Conservation (phyloP, 176 grass and related monocot species). For the Bothriochloa decipiens region DNA sequence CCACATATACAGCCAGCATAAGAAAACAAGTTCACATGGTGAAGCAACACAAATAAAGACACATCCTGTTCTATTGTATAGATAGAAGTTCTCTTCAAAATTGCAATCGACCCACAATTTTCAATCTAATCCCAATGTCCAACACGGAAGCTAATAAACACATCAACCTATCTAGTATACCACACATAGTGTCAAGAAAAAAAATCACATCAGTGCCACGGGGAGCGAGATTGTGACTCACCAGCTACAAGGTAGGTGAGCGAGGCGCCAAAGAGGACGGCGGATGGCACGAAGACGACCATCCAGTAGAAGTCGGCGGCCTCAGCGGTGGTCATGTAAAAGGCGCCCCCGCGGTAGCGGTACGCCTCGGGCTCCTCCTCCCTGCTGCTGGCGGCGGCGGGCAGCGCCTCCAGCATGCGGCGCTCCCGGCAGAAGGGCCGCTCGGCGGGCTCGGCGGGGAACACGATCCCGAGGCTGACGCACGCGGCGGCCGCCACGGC, state of each 20-base stretch:
- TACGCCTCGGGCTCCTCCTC: constrained; percentile 86
- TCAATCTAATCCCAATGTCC: background rate
- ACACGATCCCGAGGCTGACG: constrained; percentile 83
- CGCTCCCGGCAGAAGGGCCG: constrained; percentile 89
- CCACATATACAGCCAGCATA: background rate
- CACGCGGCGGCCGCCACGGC: constrained; percentile 46
- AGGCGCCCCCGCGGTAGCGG: constrained; percentile 69
- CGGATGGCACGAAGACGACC: constrained; percentile 82
- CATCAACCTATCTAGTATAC: background rate
- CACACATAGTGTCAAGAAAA: background rate
- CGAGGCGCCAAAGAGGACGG: constrained; percentile 69
- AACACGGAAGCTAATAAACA: background rate
- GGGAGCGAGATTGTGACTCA: constrained; percentile 21
- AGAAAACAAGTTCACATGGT: background rate
- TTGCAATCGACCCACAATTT: background rate
- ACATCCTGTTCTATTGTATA: background rate
- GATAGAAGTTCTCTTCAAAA: background rate
- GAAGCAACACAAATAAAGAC: background rate
- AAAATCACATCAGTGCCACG: background rate
- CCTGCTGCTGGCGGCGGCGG: constrained; percentile 55
- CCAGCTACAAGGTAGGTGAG: constrained; percentile 71
- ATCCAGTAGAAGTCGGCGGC: constrained; percentile 95
- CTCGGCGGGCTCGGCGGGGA: constrained; percentile 66
- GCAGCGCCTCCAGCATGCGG: constrained; percentile 74
- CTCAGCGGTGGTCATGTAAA: constrained; percentile 94